Conservation (phyloP, 192 early-diverging fungal genomes). For the Coemansia sp. region DNA sequence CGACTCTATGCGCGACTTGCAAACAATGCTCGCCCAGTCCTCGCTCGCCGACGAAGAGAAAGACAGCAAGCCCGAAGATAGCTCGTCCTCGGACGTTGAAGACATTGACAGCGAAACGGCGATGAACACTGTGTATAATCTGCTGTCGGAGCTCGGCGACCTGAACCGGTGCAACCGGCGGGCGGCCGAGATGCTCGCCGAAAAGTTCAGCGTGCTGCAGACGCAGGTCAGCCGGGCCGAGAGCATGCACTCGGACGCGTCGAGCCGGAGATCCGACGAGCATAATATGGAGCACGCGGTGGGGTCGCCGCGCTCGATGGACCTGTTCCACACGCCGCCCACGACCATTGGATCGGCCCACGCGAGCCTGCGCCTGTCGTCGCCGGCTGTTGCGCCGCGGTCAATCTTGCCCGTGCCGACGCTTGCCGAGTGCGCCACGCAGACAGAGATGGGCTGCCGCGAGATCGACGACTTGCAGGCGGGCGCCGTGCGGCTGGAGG, state of each 20-base stretch:
- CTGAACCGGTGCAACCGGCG: constrained; percentile 45
- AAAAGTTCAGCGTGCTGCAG: constrained; percentile 40
- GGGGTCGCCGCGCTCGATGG: constrained; percentile 7
- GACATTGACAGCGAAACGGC: constrained; percentile 49
- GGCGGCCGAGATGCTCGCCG: constrained; percentile 31
- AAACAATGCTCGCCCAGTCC: constrained; percentile 18
- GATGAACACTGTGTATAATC: constrained; percentile 48
- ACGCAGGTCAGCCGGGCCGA: constrained; percentile 22
- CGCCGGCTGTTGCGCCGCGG: neutral
- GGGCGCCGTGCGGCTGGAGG: neutral
- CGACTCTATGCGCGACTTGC: constrained; percentile 30
- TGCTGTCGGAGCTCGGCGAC: constrained; percentile 45
- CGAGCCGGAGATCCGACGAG: neutral
- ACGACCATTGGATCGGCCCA: constrained; percentile 1
- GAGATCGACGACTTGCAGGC: constrained; percentile 7
- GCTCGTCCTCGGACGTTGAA: constrained; percentile 28
- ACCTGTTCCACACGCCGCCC: constrained; percentile 36
- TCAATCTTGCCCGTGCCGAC: neutral
- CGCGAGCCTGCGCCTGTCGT: constrained; percentile 5
- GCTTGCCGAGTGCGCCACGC: neutral
- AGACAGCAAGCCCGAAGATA: neutral
- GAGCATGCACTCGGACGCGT: constrained; percentile 1
- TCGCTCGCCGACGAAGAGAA: neutral
- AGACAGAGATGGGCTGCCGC: constrained; percentile 2
- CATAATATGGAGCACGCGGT: neutral